Evolutionary conservation across 768 basidiomycete genomes (phyloP), one percentile per base, ranked within the genome.

Genomic region (Rhodotorula diobovata): DNA sequence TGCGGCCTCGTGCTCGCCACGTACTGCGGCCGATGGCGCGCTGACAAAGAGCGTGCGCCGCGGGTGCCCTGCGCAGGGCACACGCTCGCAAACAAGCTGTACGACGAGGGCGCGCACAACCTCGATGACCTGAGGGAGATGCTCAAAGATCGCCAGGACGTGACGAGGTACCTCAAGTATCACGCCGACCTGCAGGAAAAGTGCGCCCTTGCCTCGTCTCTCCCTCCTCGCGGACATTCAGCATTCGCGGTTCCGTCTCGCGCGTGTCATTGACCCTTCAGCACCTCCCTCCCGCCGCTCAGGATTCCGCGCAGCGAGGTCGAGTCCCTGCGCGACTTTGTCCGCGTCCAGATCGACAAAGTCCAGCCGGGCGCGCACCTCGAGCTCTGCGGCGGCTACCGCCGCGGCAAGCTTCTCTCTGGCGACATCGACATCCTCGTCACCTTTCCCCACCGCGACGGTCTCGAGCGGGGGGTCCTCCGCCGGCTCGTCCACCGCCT

Each of bases 351-450:
- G 53, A n/a, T 71, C 35, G 65, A 56, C 45, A 34, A 39, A 18
- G 39, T 65, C 55, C 54, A 57, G 46, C 59, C 41, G 4, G 53
- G 61, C 34, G n/a, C 61, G 20, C 45, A 63, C 14, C 25, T 23
- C 34, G 37, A 37, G 12, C 30, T 58, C 9, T 68, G 67, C 25
- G 67, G 67, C 35, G 67, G 67, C 34, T 72, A 72, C 32, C 39
- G 71, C 2, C 35, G 71, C 4, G 71, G 71, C 25, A 67, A 72
- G 53, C 21, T 16, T 14, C 23, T n/a, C 28, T 63, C 62, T 9
- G 60, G 60, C 62, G 71, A 72, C 41, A 62, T 72, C 32, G 71
- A 72, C 51, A 35, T 72, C n/a, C 35, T 70, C 15, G 30, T 58
- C 51, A 69, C 68, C 1, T 69, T 15, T 2, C 68, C 68, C 4